Percentiles rank a stretch among this genome's conserved stretches.
Conservation (phyloP, 2,329 filamentous ascomycete genomes). For the Aspergillus chevalieri region DNA sequence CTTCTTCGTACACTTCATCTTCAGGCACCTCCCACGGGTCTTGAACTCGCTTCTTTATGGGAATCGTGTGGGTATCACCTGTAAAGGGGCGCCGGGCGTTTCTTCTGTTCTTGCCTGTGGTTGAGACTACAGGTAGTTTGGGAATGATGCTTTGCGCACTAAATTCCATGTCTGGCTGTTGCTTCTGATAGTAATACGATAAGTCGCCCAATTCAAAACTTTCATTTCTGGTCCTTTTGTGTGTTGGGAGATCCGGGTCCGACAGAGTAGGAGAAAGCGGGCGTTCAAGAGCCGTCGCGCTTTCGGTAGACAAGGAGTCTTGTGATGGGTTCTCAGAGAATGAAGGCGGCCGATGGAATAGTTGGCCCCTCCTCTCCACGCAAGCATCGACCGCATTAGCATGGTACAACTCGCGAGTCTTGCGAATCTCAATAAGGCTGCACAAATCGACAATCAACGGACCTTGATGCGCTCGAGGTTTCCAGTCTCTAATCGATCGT, state of each 20-base stretch:
- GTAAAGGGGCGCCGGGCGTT: background rate
- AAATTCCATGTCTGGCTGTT: no score
- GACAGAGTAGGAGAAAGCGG: conserved; percentile 17
- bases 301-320: background rate
- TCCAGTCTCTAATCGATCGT: conserved; percentile 46
- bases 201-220: background rate
- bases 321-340: background rate
- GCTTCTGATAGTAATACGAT: no score
- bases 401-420: background rate
- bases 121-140: no score
- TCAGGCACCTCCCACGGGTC: conserved; percentile 7
- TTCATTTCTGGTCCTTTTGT: conserved; percentile 5
- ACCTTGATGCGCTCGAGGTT: conserved; percentile 27
- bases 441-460: conserved; percentile 9
- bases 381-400: background rate
- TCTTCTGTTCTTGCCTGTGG: background rate
- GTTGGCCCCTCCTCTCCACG: background rate
- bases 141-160: no score
- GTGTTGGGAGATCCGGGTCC: conserved; percentile 18
- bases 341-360: background rate
- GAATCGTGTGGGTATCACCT: background rate
- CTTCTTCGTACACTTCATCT: conserved; percentile 17
- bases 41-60: background rate
- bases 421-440: conserved; percentile 1
- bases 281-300: background rate